Base-by-base conservation (phyloP, 2,329 filamentous ascomycete species). In the Pseudocercospora crystallina region DNA sequence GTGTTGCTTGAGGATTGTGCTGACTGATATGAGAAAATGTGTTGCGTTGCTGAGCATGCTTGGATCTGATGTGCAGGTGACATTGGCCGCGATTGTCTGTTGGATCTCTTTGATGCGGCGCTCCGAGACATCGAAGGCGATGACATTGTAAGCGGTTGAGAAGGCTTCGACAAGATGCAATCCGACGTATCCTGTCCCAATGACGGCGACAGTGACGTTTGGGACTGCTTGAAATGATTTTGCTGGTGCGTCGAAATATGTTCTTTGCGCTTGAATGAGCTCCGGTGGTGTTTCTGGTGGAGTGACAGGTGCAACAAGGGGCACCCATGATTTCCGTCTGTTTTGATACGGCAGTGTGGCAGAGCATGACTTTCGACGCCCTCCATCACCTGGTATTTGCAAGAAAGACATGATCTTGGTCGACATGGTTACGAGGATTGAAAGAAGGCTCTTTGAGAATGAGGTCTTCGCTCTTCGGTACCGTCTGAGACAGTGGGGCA, bases 91-190 rank as follows among this genome's bases (percentile, higher is more conserved):
- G 10, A 51, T n/a, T 1, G 31, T 42, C 1, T n/a, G 15, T 32
- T 37, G 12, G 35, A 53, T 45, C 15, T 41, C 35, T 32, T 53
- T 14, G 14, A 49, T 12, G 12, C 50, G 40, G 8, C 30, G 33
- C 33, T 45, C 15, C 5, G 44, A 49, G n/a, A 53, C 36, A 15
- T 53, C 50, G 36, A 41, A 53, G 8, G 45, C 45, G 40, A 53
- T 37, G 10, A 49, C 50, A 2, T 45, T 13, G 36, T 49, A 49
- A 1, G 36, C 45, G 5, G 35, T 10, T 2, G 45, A 43, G 17
- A 53, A 53, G 12, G 45, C 50, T 37, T 53, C 46, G 5, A 53
- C 45, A 5, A 53, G 45, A 36, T 49, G 40, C 8, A 41, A 31
- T 5, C 45, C 50, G 17, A 49, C 50, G 32, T 53, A 53, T 7